These are phyloP conservation scores for Cubamyces sp. DNA, from an alignment of 768 basidiomycete species.

Conservation along the genomic window DNA sequence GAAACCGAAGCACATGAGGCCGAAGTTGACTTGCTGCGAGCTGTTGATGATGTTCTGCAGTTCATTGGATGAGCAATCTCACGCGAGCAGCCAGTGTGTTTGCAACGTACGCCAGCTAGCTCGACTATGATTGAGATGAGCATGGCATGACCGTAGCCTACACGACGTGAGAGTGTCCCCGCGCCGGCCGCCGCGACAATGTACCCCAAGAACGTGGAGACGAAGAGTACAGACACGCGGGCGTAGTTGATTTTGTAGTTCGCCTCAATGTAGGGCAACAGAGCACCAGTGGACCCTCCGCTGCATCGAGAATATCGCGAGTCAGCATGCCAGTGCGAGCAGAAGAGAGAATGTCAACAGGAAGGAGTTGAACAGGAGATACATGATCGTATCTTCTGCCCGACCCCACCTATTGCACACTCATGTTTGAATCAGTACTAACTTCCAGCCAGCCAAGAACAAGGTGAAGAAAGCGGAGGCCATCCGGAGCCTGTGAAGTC, in stretches of 20 bases:
- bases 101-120: conserved; percentile 28
- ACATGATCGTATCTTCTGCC: background rate
- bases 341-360: background rate
- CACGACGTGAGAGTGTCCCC: conserved; percentile 26
- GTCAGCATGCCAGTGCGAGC: background rate
- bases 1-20: conserved; percentile 34
- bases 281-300: conserved; percentile 33
- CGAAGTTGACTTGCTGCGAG: conserved; percentile 31
- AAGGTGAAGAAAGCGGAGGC: conserved; percentile 28
- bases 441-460: conserved; percentile 37
- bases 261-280: conserved; percentile 33
- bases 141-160: conserved; percentile 32
- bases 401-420: background rate
- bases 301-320: conserved; percentile 6
- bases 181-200: conserved; percentile 29
- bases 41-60: conserved; percentile 33
- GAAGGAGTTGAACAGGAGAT: background rate
- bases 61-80: background rate
- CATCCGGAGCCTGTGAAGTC: conserved; percentile 28
- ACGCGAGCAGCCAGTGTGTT: background rate
- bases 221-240: conserved; percentile 32
- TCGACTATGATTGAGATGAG: conserved; percentile 27
- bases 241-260: conserved; percentile 31
- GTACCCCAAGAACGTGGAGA: conserved; percentile 32
- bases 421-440: background rate